phyloP scores from a whole-genome alignment of 2,329 filamentous ascomycete genomes.

The Aspergillus viridinutans region DNA sequence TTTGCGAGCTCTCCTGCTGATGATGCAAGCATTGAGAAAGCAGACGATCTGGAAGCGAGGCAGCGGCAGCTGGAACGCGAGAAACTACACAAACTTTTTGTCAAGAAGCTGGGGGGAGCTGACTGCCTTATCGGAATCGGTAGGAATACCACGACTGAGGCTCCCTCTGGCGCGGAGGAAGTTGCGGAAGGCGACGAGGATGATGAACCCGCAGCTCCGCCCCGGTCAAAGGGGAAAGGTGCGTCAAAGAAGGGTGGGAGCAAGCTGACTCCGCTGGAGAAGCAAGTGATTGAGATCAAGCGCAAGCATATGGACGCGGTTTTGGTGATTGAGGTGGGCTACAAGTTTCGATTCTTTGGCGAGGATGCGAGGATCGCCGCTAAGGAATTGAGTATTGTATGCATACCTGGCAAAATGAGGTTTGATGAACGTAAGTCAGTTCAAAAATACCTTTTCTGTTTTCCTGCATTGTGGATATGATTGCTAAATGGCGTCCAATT shows the following conservation, averaged over 20 bases:
- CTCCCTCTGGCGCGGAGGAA: constrained; percentile 51
- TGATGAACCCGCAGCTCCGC: constrained; percentile 44
- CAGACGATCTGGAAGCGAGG: constrained; percentile 46
- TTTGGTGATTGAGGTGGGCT: constrained; percentile 90
- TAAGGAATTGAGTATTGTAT: constrained; percentile 89
- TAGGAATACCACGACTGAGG: constrained; percentile 54
- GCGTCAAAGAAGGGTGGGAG: constrained; percentile 66
- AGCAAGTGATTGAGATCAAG: constrained; percentile 92
- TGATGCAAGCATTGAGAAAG: constrained; percentile 29
- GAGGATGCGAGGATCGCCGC: constrained; percentile 87
- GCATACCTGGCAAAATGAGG: constrained; percentile 89
- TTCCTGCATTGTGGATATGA: background rate
- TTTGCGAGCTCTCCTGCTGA: constrained; percentile 51
- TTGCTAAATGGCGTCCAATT: background rate
- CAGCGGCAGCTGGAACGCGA: constrained; percentile 58
- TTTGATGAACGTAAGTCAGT: constrained; percentile 76
- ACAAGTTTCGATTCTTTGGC: constrained; percentile 96
- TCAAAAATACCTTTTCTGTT: background rate
- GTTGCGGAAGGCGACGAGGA: constrained; percentile 57
- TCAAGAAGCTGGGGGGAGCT: constrained; percentile 82
- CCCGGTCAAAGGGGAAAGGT: constrained; percentile 43
- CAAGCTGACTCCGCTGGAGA: constrained; percentile 92
- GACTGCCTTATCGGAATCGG: constrained; percentile 71
- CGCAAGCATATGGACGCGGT: constrained; percentile 83
- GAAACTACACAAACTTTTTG: constrained; percentile 75